Base-by-base conservation (phyloP, 2,329 filamentous ascomycete genomes). In the Hypoxylon sp. region DNA sequence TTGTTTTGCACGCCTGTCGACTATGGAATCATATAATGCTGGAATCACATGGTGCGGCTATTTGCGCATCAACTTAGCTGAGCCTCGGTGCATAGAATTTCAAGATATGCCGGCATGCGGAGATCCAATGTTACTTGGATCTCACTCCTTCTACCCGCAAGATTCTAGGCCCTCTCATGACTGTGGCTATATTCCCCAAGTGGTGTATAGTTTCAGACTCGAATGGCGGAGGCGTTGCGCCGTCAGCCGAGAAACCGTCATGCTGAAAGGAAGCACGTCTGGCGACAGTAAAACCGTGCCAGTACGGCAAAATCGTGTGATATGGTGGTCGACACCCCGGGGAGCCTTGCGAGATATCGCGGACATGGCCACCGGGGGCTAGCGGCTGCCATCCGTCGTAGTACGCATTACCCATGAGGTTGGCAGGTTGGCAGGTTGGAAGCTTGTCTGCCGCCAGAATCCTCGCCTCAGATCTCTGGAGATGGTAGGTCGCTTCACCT, bases 391-490 rank as follows among this genome's bases (percentile, higher is more conserved):
- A 60, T 61, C 56, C 61, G 54, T 51, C 57, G 51, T 48, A 20
- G 40, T 44, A 51, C 60, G 57, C 64, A 54, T 53, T 53, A 55
- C 57, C 55, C 55, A 52, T 55, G 46, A 61, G 49, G 49, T 61
- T 51, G 45, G 33, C 30, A 50, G n/a, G n/a, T n/a, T n/a, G n/a
- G n/a, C n/a, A n/a, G 42, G 48, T 57, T 55, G 54, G 38, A 18
- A 57, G 54, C 46, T 60, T 44, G 60, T 54, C 59, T 50, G 50
- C 66, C 57, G 58, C 61, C 16, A 36, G 57, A 60, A 70, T 70
- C 68, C 68, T 67, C 69, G 68, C 36, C 28, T 67, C 66, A 69
- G 65, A 67, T 70, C 68, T 67, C 68, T 70, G 42, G 62, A 67
- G 63, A 65, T 60, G 64, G 65, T 65, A 69, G 66, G 66, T 68